A percentile compares a stretch with the other conserved stretches of the same genome.
Conservation (phyloP, 352 stramenopile genomes). For the Saprolegnia parasitica region DNA sequence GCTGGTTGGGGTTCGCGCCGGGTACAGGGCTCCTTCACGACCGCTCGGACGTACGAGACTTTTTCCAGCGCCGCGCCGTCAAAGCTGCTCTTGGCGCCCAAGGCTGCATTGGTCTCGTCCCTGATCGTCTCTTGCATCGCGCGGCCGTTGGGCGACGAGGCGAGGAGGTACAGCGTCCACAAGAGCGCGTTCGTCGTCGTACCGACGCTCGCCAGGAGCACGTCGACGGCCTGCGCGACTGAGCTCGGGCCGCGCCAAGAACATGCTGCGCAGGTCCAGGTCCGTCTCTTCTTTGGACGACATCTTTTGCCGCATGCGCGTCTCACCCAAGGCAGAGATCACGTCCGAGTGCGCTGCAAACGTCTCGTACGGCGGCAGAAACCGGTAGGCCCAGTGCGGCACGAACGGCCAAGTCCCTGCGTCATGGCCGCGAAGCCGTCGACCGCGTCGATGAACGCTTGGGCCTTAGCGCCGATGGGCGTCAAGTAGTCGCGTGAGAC, state of each 20-base stretch:
- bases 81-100: background rate
- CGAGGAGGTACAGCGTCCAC: background rate
- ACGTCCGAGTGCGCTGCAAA: conserved; percentile 1
- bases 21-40: conserved; percentile 7
- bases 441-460: background rate
- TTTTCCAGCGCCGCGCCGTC: background rate
- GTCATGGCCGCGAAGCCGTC: background rate
- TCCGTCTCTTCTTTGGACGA: background rate
- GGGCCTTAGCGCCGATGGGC: background rate
- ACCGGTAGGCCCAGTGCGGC: background rate
- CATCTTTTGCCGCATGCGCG: background rate
- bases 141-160: background rate
- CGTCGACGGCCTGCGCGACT: background rate
- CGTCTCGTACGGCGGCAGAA: background rate
- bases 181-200: background rate
- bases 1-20: background rate
- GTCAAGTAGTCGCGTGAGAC: background rate
- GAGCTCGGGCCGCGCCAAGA: conserved; percentile 1
- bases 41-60: background rate
- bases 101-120: background rate
- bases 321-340: background rate
- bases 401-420: background rate
- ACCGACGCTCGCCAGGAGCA: background rate
- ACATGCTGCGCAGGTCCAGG: background rate
- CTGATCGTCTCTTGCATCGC: background rate